These are phyloP conservation scores for Stentor roeselii DNA, from an alignment of 73 alveolate species.

Conservation along the genomic window DNA sequence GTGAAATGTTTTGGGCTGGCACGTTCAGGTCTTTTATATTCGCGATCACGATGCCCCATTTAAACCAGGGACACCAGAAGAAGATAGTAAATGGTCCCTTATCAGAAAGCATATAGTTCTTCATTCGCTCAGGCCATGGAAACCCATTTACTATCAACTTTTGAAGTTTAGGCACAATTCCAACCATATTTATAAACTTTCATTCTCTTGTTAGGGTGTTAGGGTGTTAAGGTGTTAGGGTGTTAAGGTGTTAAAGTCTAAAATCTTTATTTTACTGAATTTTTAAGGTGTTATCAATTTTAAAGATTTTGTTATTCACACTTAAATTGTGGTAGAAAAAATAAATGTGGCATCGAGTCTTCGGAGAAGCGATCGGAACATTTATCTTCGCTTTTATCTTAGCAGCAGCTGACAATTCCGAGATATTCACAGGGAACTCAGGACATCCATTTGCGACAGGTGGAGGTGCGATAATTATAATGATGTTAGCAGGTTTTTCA, in stretches of 20 bases:
- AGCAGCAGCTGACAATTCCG: background rate
- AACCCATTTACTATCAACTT: no score
- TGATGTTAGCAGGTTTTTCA: conserved; percentile 18
- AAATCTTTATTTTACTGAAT: no score
- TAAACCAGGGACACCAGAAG: conserved; percentile 9
- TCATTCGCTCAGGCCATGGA: no score
- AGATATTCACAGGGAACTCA: background rate
- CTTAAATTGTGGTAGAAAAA: no score
- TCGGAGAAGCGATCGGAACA: conserved; percentile 3
- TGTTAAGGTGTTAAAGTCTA: no score
- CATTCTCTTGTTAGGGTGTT: no score
- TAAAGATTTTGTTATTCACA: no score
- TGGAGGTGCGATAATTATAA: background rate
- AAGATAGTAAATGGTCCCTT: background rate
- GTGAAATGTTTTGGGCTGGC: background rate
- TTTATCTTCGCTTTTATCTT: background rate
- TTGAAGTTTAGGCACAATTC: no score
- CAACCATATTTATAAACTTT: no score
- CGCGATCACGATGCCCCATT: conserved; percentile 9
- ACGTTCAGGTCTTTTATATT: background rate
- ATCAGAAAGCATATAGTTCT: no score
- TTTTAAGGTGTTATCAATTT: no score
- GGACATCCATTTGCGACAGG: conserved; percentile 18
- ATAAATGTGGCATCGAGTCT: background rate
- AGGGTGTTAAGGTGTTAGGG: no score